Conservation (phyloP, 805 yeast genomes). For the Lipomyces yamanashiensis region DNA sequence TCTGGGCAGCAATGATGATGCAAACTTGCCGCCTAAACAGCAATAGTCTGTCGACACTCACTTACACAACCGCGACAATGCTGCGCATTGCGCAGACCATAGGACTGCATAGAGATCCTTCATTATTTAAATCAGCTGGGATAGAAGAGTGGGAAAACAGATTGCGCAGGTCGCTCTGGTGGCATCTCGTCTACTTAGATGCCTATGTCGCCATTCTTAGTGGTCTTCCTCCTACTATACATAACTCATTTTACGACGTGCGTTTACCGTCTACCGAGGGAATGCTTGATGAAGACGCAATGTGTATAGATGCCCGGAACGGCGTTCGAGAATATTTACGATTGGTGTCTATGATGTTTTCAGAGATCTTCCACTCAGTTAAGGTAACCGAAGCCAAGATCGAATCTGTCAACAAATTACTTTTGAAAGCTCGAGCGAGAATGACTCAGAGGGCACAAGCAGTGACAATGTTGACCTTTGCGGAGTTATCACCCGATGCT, state of each 20-base stretch:
- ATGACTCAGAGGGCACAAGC: constrained; percentile 7
- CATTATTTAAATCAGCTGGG: constrained; percentile 1
- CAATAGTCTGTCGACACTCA: neutral
- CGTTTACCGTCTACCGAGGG: constrained; percentile 5
- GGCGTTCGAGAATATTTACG: constrained; percentile 7
- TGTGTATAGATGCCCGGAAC: constrained; percentile 13
- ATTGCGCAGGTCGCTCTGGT: constrained; percentile 9
- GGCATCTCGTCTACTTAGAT: constrained; percentile 9
- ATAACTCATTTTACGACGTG: constrained; percentile 1
- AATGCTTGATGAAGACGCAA: constrained; percentile 17
- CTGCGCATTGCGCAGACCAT: constrained; percentile 12
- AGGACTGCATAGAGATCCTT: constrained; percentile 19
- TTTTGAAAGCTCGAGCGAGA: neutral
- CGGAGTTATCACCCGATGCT: constrained; percentile 1
- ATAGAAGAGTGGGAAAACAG: constrained; percentile 7
- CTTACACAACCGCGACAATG: constrained; percentile 8
- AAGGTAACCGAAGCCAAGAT: neutral
- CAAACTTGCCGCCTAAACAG: neutral
- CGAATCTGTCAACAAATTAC: neutral
- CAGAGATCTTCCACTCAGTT: constrained; percentile 2
- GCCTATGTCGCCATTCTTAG: constrained; percentile 1
- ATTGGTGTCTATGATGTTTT: neutral
- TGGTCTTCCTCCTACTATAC: constrained; percentile 15
- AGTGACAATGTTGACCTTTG: constrained; percentile 2
- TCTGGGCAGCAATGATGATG: constrained; percentile 11